Evolutionary conservation across 1,284 basidiomycete genomes (phyloP).

Genomic region (Trametes pubescens): DNA sequence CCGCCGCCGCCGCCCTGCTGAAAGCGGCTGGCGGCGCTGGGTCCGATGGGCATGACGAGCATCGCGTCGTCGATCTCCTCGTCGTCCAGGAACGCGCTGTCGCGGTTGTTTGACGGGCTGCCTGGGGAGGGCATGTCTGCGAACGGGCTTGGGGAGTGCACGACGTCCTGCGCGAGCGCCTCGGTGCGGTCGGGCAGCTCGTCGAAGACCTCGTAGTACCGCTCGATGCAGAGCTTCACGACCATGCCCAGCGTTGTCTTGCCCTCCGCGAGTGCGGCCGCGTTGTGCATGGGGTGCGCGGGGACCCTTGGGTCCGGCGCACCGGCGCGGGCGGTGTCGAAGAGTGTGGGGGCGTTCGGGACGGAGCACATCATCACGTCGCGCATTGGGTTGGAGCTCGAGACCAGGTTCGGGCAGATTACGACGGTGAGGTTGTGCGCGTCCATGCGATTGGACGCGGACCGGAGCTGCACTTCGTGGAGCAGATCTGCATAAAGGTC

Average conservation of each 20-base stretch:
- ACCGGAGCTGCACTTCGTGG: conserved; percentile 76
- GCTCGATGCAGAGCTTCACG: conserved; percentile 79
- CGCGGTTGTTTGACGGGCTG: conserved; percentile 39
- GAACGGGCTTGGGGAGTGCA: conserved; percentile 31
- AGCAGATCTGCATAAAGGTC: conserved; percentile 63
- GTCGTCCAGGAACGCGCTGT: conserved; percentile 59
- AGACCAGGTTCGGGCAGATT: conserved; percentile 80
- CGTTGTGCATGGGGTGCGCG: conserved; percentile 24
- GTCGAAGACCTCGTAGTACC: conserved; percentile 87
- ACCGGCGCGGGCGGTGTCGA: conserved; percentile 38
- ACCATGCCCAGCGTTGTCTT: conserved; percentile 74
- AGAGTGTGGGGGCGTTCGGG: conserved; percentile 52
- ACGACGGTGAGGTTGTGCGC: conserved; percentile 84
- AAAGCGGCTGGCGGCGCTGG: conserved; percentile 39
- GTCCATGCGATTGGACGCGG: conserved; percentile 79
- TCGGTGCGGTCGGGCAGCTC: conserved; percentile 75
- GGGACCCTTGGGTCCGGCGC: conserved; percentile 27
- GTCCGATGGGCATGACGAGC: conserved; percentile 77
- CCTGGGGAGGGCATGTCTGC: conserved; percentile 39
- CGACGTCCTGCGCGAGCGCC: conserved; percentile 50
- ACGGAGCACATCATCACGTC: conserved; percentile 78
- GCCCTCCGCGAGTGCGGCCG: conserved; percentile 47
- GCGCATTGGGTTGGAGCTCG: conserved; percentile 67
- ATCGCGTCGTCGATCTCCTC: conserved; percentile 77
- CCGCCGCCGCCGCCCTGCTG: not conserved